A percentile compares a stretch with the other conserved stretches of the same genome.
Conservation (phyloP, 257 asterid genomes). For the Ophiorrhiza pumila region DNA sequence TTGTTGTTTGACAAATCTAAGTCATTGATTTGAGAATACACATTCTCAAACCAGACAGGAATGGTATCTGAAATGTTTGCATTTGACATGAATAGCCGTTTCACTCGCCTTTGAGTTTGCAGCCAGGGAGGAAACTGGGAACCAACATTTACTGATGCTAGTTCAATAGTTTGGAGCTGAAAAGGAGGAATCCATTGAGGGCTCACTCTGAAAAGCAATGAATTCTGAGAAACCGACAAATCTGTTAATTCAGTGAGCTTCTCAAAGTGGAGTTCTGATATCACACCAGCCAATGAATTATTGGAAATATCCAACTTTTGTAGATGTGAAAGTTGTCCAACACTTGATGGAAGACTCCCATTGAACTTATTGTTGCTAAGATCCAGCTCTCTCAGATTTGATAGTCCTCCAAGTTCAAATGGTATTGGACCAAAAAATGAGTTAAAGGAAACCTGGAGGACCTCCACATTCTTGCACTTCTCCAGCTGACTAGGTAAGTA, state of each 20-base stretch:
- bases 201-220: slow-evolving; percentile 9
- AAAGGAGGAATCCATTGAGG: slow-evolving; percentile 25
- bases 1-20: slow-evolving; percentile 23
- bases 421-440: slow-evolving; percentile 22
- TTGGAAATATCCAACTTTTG: slow-evolving; percentile 7
- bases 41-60: slow-evolving; percentile 25
- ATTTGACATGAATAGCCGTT: slow-evolving; percentile 11
- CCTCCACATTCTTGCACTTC: slow-evolving; percentile 5
- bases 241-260: neutral
- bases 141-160: slow-evolving; percentile 18
- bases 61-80: slow-evolving; percentile 21
- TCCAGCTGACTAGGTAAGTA: neutral
- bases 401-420: slow-evolving; percentile 9
- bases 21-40: slow-evolving; percentile 1
- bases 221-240: slow-evolving; percentile 14
- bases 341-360: slow-evolving; percentile 14
- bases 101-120: slow-evolving; percentile 13
- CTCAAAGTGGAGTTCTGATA: slow-evolving; percentile 20
- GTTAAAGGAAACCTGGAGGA: slow-evolving; percentile 15
- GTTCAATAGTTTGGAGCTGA: slow-evolving; percentile 17
- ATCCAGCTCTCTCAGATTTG: slow-evolving; percentile 22
- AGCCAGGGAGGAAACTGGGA: slow-evolving; percentile 27
- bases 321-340: slow-evolving; percentile 19
- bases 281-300: slow-evolving; percentile 16
- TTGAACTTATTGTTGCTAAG: slow-evolving; percentile 15